Evolutionary conservation across 2,329 filamentous ascomycete genomes (phyloP).

Genomic region (Colletotrichum navitas): DNA sequence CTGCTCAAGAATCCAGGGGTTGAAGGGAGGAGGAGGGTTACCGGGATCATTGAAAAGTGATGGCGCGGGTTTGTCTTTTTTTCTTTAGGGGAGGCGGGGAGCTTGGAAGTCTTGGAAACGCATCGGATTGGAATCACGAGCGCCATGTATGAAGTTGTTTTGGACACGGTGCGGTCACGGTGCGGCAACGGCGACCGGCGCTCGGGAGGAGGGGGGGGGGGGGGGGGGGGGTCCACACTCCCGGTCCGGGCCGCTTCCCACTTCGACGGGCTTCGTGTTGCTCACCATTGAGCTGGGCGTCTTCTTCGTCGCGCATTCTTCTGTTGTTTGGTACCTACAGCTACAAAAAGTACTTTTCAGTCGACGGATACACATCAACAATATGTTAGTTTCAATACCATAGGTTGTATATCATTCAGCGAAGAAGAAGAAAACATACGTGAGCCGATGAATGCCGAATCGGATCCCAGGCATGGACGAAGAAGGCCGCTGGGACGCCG

Average conservation of each 20-base stretch:
- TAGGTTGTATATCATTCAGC: too few relatives aligned
- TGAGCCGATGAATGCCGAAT: too few relatives aligned
- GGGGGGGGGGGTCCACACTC: background rate
- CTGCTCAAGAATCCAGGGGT: background rate
- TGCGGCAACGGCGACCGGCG: constrained; percentile 20
- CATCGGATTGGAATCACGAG: constrained; percentile 20
- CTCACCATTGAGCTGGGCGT: too few relatives aligned
- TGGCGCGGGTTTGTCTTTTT: background rate
- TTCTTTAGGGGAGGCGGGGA: background rate
- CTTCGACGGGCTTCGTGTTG: background rate
- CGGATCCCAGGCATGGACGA: too few relatives aligned
- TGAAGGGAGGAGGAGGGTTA: background rate
- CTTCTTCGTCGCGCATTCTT: background rate
- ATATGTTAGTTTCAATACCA: too few relatives aligned
- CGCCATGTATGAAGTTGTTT: constrained; percentile 18
- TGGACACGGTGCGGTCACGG: constrained; percentile 12
- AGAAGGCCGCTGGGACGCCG: too few relatives aligned
- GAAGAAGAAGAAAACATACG: too few relatives aligned
- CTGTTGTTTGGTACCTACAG: too few relatives aligned
- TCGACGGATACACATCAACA: too few relatives aligned
- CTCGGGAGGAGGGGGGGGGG: background rate
- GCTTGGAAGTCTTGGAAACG: background rate
- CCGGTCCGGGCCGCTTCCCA: background rate
- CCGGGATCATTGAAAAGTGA: background rate
- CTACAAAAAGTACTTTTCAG: too few relatives aligned